Evolutionary conservation across 2,329 filamentous ascomycete species (phyloP), one percentile per base, ranked within the genome.

Genomic region (Calonectria naviculata): DNA sequence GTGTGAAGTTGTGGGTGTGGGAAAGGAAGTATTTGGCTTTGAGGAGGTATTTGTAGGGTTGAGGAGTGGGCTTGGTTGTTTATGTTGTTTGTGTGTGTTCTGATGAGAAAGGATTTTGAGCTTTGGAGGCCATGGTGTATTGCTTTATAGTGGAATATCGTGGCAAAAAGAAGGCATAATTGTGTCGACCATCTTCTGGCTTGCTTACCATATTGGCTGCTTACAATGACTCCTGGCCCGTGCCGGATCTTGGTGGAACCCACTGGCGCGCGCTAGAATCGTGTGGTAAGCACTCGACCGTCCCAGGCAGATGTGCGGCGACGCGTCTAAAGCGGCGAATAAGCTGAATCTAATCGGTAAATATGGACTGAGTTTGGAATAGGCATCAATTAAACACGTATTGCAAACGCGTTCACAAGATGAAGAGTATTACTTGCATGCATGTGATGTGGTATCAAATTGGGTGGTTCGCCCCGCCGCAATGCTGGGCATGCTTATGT

Each of bases 71-170:
- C 21, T 65, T 76, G 78, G 73, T 73, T 78, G 44, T 28, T 60
- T 61, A 5, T 13, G 7, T 24, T 60, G 54, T 68, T 65, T 42
- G 24, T 34, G 58, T 76, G 71, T 76, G 67, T 78, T 75, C 73
- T 80, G 74, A 79, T 82, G 79, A 74, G 68, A 58, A 77, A 58
- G 64, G 26, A 73, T 41, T 42, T 74, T 58, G 42, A 54, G 21
- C 52, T 68, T 68, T 71, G 38, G 38, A 58, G 71, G 71, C 73
- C 10, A 47, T 60, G 65, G 47, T 46, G 62, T 26, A 52, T 66
- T 74, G 68, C 74, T 83, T 82, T 83, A 83, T 83, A 83, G 69
- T 49, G 62, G 34, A 49, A 56, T 36, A 67, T 17, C 52, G 52
- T 58, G 63, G 65, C 44, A 29, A 62, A 47, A 58, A 36, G 54